Conservation (phyloP, 176 grass and related monocot species). For the Oryza glaberrima region DNA sequence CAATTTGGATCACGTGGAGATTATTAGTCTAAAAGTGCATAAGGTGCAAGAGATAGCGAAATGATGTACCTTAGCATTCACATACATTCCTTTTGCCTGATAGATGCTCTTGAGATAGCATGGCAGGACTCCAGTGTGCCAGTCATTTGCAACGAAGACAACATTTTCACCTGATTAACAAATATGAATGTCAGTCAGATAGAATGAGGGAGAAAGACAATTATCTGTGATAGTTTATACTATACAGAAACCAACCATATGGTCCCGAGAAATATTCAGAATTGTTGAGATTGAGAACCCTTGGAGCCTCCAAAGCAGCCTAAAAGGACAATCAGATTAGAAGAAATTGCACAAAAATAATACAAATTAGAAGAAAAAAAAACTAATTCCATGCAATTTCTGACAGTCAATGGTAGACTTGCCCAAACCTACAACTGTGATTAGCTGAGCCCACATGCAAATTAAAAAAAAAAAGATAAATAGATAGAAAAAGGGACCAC, state of each 20-base stretch:
- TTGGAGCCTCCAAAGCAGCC: slow-evolving; percentile 92
- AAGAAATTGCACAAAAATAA: slow-evolving; percentile 25
- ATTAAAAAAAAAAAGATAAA: no score
- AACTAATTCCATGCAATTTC: slow-evolving; percentile 17
- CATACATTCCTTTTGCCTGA: slow-evolving; percentile 76
- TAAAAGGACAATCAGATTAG: slow-evolving; percentile 41
- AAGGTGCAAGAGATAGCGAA: neutral
- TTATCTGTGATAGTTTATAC: slow-evolving; percentile 20
- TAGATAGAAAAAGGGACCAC: neutral
- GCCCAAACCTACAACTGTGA: neutral
- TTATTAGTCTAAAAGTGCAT: slow-evolving; percentile 1
- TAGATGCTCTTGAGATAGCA: slow-evolving; percentile 80
- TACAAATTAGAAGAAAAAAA: neutral
- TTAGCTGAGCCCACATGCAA: neutral
- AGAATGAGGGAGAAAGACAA: neutral
- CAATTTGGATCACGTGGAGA: slow-evolving; percentile 22
- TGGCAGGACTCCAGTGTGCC: slow-evolving; percentile 74
- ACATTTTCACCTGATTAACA: slow-evolving; percentile 77
- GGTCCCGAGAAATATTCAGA: slow-evolving; percentile 73
- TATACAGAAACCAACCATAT: slow-evolving; percentile 61
- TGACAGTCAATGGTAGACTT: neutral
- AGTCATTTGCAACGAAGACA: slow-evolving; percentile 87
- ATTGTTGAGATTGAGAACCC: slow-evolving; percentile 83
- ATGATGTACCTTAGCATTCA: slow-evolving; percentile 72
- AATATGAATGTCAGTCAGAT: slow-evolving; percentile 25